Base-by-base conservation (phyloP, 2,329 filamentous ascomycete genomes). In the Diplodia mutila region DNA sequence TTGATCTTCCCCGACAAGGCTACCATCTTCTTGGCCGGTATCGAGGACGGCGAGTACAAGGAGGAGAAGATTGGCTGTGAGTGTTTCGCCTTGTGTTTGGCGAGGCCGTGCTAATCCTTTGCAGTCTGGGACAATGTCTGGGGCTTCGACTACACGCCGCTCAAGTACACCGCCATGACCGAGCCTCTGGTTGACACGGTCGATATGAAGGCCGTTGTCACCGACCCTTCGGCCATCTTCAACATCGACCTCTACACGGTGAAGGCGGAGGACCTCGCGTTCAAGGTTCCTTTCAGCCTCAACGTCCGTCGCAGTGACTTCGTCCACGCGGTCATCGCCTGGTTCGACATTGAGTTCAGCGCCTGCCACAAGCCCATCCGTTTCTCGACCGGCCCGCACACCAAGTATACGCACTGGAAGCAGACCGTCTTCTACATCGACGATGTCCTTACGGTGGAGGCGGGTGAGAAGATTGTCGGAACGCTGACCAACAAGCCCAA, bases 351-450 rank as follows among this genome's bases (percentile, higher is more conserved):
- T 74, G 94, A 98, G 77, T 99, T 99, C 83, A 91, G 92, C 63
- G 94, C 93, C 69, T 98, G 95, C 87, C 95, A 99, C 87, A 98
- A 98, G 87, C 92, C 93, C 37, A 93, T 99, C 77, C 89, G 90
- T 77, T 99, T 99, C 86, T 97, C 92, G 65, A 99, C 95, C 21
- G 95, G 95, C 25, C 95, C 95, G 32, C 95, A 98, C 83, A 96
- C 94, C 74, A 98, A 97, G 84, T 98, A 98, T 84, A 99, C 95
- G 21, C 95, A 99, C 86, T 99, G 95, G 95, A 99, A 99, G 85
- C 95, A 99, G 85, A 99, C 95, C 14, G 95, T 99, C 70, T 98
- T 99, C 84, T 99, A 99, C 83, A 86, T 99, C 71, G 89, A 91
- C 76, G 94, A 99, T 73, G 92, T 97, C 39, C 84, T 99, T 71